phyloP scores from a whole-genome alignment of 129 eudicot species.

The Centella asiatica region DNA sequence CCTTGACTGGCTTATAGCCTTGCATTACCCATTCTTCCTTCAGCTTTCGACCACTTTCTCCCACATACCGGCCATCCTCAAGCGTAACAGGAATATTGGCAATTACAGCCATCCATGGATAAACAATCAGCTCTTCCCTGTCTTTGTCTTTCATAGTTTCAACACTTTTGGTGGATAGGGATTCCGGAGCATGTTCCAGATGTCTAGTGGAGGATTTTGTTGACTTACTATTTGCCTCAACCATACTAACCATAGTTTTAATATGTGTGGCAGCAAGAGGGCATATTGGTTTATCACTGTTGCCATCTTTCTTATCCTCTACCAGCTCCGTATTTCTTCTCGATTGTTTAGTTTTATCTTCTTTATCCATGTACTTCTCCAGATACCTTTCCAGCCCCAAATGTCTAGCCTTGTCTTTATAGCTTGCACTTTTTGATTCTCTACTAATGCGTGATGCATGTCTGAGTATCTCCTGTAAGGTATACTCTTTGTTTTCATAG shows the following conservation, averaged over 20 bases:
- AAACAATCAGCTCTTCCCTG: conserved; percentile 48
- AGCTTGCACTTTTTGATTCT: conserved; percentile 35
- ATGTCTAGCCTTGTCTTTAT: conserved; percentile 50
- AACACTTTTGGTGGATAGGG: background rate
- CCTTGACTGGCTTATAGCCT: conserved; percentile 50
- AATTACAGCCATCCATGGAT: conserved; percentile 70
- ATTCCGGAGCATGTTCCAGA: background rate
- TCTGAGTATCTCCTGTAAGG: conserved; percentile 30
- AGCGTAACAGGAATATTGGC: conserved; percentile 47
- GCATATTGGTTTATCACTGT: background rate
- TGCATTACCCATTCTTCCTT: conserved; percentile 43
- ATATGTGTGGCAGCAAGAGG: background rate
- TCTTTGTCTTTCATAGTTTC: conserved; percentile 1
- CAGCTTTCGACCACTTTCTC: conserved; percentile 51
- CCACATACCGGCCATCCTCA: conserved; percentile 33
- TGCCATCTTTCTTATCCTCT: background rate
- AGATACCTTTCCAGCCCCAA: conserved; percentile 41
- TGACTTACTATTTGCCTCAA: conserved; percentile 8
- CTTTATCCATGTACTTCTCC: conserved; percentile 20
- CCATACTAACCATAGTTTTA: background rate
- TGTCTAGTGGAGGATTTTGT: conserved; percentile 4
- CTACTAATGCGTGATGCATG: conserved; percentile 48
- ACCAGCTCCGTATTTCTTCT: conserved; percentile 1
- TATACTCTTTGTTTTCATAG: conserved; percentile 28
- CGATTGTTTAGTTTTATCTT: conserved; percentile 8